Evolutionary conservation across 2,329 filamentous ascomycete species (phyloP).

Genomic region (Neoscytalidium dimidiatum): DNA sequence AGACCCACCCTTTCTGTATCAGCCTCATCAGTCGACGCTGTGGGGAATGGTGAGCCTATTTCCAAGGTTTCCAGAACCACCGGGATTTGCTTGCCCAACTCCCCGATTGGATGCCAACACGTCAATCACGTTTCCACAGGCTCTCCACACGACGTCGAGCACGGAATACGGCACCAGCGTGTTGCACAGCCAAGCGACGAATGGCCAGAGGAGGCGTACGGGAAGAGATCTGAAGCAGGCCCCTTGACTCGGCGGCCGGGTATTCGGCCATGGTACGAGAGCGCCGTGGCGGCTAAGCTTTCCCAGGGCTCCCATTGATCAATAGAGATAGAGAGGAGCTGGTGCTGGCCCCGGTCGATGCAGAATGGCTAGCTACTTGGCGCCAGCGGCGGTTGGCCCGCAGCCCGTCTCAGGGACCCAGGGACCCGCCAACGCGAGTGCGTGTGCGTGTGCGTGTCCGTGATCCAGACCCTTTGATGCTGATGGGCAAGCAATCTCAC

Average conservation of each 20-base stretch:
- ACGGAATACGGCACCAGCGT: constrained; percentile 1
- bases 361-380: not conserved
- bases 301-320: not conserved
- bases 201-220: not conserved
- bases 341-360: not conserved
- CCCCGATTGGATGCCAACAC: not conserved
- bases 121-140: not conserved
- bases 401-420: not conserved
- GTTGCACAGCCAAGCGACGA: constrained; percentile 7
- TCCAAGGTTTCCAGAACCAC: constrained; percentile 1
- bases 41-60: constrained; percentile 8
- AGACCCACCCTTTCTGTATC: constrained; percentile 9
- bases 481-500: not conserved
- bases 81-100: not conserved
- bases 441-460: too few relatives aligned
- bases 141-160: not conserved
- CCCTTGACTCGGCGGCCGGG: constrained; percentile 9
- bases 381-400: not conserved
- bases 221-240: not conserved
- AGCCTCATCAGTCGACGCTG: not conserved
- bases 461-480: not conserved
- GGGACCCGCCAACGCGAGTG: not conserved
- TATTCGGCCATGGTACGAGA: not conserved
- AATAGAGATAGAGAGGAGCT: not conserved
- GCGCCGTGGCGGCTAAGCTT: not conserved